Evolutionary conservation across 2,329 filamentous ascomycete genomes (phyloP).

Genomic region (Colletotrichum sp.): DNA sequence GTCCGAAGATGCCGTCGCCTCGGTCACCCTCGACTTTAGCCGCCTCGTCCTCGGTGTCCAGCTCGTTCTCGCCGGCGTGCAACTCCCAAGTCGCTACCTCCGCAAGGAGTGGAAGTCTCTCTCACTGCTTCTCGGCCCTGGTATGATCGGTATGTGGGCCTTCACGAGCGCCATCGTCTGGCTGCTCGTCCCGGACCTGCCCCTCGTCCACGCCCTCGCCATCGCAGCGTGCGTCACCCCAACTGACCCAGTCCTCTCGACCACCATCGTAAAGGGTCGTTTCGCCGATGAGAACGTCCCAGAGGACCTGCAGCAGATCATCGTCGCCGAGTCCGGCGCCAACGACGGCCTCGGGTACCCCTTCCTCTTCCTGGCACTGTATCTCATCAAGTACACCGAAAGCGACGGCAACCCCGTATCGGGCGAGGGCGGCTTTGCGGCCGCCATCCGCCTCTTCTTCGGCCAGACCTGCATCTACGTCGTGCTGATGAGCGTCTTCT

Average conservation of each 20-base stretch:
- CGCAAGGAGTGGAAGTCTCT: constrained; percentile 79
- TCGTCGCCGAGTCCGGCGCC: constrained; percentile 82
- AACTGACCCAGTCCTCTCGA: constrained; percentile 86
- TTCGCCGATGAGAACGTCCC: constrained; percentile 93
- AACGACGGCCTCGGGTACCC: constrained; percentile 92
- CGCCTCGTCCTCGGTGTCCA: constrained; percentile 89
- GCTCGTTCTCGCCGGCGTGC: constrained; percentile 85
- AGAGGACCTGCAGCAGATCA: constrained; percentile 78
- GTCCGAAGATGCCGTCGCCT: constrained; percentile 64
- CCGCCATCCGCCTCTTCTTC: constrained; percentile 82
- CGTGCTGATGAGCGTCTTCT: constrained; percentile 78
- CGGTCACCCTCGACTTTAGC: constrained; percentile 80
- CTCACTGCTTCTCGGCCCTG: constrained; percentile 76
- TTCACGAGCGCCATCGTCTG: constrained; percentile 78
- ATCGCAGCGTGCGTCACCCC: constrained; percentile 89
- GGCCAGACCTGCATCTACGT: constrained; percentile 85
- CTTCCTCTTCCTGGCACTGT: constrained; percentile 84
- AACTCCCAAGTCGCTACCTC: constrained; percentile 84
- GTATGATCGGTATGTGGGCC: constrained; percentile 89
- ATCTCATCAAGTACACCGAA: constrained; percentile 78
- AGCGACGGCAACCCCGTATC: constrained; percentile 56
- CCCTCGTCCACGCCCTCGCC: constrained; percentile 79
- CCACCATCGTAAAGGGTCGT: constrained; percentile 90
- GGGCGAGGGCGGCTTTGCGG: constrained; percentile 59
- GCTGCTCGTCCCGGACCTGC: constrained; percentile 74